Percentiles rank a stretch among this genome's conserved stretches.
phyloP scores from a whole-genome alignment of 2,329 filamentous ascomycete genomes.

The Colletotrichum lini region DNA sequence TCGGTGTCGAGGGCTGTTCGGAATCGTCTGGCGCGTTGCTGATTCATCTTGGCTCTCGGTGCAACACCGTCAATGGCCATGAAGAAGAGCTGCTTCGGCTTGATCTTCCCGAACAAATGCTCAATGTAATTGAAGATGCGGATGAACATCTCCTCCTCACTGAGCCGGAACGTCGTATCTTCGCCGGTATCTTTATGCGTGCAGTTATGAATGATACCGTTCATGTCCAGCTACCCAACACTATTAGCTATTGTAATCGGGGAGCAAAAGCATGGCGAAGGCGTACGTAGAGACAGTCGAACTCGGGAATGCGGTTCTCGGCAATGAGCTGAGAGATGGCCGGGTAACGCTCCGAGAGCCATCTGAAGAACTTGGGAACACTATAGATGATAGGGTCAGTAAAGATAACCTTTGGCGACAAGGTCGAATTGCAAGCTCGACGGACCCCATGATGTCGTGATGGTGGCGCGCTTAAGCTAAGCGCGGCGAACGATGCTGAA shows the following conservation, averaged over 20 bases:
- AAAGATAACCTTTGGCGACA: constrained; percentile 3
- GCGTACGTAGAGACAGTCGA: constrained; percentile 92
- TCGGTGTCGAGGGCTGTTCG: constrained; percentile 94
- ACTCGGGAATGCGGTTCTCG: constrained; percentile 98
- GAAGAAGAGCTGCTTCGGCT: constrained; percentile 98
- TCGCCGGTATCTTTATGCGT: constrained; percentile 94
- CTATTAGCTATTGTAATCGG: constrained; percentile 52
- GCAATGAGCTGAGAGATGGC: constrained; percentile 98
- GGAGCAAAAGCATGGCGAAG: constrained; percentile 45
- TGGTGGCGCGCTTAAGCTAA: constrained; percentile 35
- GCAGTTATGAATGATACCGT: constrained; percentile 99
- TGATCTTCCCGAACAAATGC: constrained; percentile 98
- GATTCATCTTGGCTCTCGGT: constrained; percentile 99
- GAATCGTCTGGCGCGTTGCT: constrained; percentile 95
- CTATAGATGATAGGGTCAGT: constrained; percentile 51
- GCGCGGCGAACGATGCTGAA: constrained; percentile 20
- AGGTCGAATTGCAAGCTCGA: constrained; percentile 8
- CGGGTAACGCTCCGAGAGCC: constrained; percentile 99
- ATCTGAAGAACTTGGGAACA: constrained; percentile 95
- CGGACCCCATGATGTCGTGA: constrained; percentile 50
- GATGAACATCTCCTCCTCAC: constrained; percentile 99
- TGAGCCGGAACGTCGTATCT: constrained; percentile 91
- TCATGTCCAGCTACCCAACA: constrained; percentile 84
- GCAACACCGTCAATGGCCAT: constrained; percentile 99
- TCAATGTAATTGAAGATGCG: constrained; percentile 99